Evolutionary conservation across 1,139 yeast genomes (phyloP), one percentile per base, ranked within the genome.

Genomic region (Saccharomyces pastorianus): DNA sequence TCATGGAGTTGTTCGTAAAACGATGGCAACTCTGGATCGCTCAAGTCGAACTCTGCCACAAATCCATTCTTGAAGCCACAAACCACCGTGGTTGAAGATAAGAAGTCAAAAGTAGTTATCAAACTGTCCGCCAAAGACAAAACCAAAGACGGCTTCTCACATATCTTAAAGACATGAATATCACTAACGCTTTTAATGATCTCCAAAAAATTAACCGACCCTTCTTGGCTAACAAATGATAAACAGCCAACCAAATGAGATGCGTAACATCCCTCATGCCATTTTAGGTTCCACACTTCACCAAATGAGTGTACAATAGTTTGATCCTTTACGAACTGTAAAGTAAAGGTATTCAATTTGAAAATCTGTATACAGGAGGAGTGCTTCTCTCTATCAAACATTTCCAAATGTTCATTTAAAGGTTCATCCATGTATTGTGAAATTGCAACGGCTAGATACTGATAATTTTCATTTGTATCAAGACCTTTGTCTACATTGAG

Each of bases 31-130:
- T 46, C 42, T 11, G 53, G 50, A 3, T 70, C 67, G 1, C 63
- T 53, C 1, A 85, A 64, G 29, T 78, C 74, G 61, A 79, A 84
- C 63, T 87, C 95, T 0, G 84, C 84, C 6, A 89, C 69, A 41
- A 74, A 74, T 0, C 97, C 97, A 55, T 81, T 80, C 0, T 76
- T 70, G 7, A 84, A 77, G 0, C 96, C 96, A 32, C 83, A 81
- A 0, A 85, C 64, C 1, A 89, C 63, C 8, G 71, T 73, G 2
- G 76, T 72, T 3, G 74, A 64, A 4, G 81, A 78, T 9, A 82
- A 59, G 73, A 83, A 83, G 61, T 82, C 86, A 59, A 76, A 79
- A 17, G 82, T 71, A 0, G 83, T 75, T 6, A 84, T 78, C n/a
- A 69, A 62, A 6, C 67, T 62, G 2, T 64, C 67, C 1, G 65